Percentiles rank a stretch among this genome's conserved stretches.
These are phyloP conservation scores for Gossypium laxum DNA, from an alignment of 441 rosid genomes.

Conservation along the genomic window DNA sequence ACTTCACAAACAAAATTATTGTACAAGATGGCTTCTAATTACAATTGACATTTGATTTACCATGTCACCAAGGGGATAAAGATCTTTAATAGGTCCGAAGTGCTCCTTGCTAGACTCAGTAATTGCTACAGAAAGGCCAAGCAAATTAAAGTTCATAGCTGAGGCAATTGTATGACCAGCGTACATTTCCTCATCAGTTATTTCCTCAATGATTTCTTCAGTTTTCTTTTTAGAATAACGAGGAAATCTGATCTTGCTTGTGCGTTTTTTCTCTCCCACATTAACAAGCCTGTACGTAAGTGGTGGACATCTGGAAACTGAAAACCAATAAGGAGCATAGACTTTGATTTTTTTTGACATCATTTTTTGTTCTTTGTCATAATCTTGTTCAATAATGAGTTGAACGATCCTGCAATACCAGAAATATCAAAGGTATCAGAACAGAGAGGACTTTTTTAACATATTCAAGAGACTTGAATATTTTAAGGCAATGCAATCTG, in stretches of 20 bases:
- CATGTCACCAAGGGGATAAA: constrained; percentile 87
- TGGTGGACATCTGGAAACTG: constrained; percentile 75
- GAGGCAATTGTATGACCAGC: constrained; percentile 90
- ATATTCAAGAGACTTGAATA: not conserved
- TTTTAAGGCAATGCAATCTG: constrained; percentile 10
- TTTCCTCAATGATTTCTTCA: constrained; percentile 43
- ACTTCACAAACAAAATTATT: constrained; percentile 6
- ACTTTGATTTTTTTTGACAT: constrained; percentile 60
- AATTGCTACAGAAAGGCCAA: constrained; percentile 68
- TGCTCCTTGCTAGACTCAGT: constrained; percentile 40
- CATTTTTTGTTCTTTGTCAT: constrained; percentile 44
- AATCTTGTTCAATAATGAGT: constrained; percentile 76
- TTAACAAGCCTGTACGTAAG: constrained; percentile 60
- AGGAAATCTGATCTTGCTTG: constrained; percentile 40
- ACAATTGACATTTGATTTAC: constrained; percentile 29
- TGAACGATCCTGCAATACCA: constrained; percentile 62
- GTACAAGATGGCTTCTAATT: constrained; percentile 11
- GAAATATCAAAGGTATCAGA: constrained; percentile 21
- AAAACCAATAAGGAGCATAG: constrained; percentile 89
- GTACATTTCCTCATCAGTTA: constrained; percentile 68
- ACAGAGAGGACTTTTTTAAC: constrained; percentile 10
- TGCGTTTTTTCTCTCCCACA: constrained; percentile 39
- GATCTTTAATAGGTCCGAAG: constrained; percentile 69
- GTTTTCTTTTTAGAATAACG: constrained; percentile 41
- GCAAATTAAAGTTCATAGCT: constrained; percentile 60